phyloP scores from a whole-genome alignment of 345 rosid genomes.

The Pelargonium nanum region DNA sequence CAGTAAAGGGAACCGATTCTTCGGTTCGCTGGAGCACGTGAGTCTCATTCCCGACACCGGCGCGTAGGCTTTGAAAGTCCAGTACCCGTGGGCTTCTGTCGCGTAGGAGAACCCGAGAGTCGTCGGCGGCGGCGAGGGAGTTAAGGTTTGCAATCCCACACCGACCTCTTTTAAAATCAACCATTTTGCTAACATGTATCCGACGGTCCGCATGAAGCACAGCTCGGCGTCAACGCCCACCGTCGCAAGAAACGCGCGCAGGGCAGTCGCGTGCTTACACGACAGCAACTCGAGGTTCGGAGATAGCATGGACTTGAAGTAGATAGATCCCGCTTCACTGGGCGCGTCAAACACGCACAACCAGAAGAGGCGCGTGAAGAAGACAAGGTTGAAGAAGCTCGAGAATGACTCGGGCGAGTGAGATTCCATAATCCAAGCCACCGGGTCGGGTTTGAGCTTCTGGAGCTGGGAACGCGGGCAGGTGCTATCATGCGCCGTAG shows the following conservation, averaged over 20 bases:
- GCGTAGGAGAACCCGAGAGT: conserved; percentile 49
- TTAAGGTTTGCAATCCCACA: conserved; percentile 37
- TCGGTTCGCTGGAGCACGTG: conserved; percentile 20
- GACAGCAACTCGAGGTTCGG: conserved; percentile 44
- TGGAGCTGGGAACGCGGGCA: conserved; percentile 56
- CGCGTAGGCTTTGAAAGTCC: conserved; percentile 63
- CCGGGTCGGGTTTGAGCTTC: conserved; percentile 50
- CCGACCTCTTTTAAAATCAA: conserved; percentile 55
- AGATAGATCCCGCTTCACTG: conserved; percentile 59
- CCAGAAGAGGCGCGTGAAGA: conserved; percentile 73
- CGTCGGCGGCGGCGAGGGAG: conserved; percentile 24
- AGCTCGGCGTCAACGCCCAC: conserved; percentile 65
- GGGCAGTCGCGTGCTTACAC: conserved; percentile 35
- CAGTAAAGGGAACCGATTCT: conserved; percentile 24
- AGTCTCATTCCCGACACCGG: conserved; percentile 54
- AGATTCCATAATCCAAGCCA: conserved; percentile 73
- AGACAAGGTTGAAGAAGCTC: conserved; percentile 49
- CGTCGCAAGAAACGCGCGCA: conserved; percentile 48
- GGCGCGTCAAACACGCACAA: conserved; percentile 56
- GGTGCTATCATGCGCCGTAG: conserved; percentile 29
- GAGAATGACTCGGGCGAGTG: conserved; percentile 74
- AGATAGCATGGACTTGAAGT: conserved; percentile 43
- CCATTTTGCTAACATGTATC: conserved; percentile 78
- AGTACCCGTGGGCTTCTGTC: conserved; percentile 66
- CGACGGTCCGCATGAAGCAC: conserved; percentile 59